Base-by-base conservation (phyloP, 345 rosid species). In the Syzygium aromaticum region DNA sequence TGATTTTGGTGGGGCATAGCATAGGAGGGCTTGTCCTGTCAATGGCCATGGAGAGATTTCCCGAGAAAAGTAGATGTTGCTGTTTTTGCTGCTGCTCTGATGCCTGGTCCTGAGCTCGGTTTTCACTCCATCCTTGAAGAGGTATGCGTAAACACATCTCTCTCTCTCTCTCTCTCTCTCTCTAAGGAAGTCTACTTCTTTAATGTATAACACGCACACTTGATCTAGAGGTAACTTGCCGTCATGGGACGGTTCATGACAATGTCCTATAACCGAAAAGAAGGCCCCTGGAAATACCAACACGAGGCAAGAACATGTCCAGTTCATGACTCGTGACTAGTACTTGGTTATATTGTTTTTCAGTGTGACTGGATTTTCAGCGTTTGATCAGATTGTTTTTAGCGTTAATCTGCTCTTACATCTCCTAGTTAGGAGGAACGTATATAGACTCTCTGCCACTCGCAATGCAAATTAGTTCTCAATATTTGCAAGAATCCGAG, bases 1-100 rank as follows among this genome's bases (percentile, higher is more conserved):
- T 91, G 85, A 78, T 90, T 5, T 14, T 93, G 53, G 94, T 92
- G 5, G 91, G 91, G 4, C 93, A 92, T 54, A 93, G 90, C 61
- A 83, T 57, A 7, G 93, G 92, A 3, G 93, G 93, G 22, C 13
- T 92, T 8, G 30, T 49, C 8, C 23, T 90, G 51, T 88, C 93
- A 52, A 54, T 90, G 6, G 93, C 92, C 19, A 87, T 90, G 89
- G 93, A 92, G 59, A 89, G 78, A 25, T 93, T 88, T 84, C 89
- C 93, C 1, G 54, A 86, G 23, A 91, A 91, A 91, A 52, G 52
- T 92, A 6, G 33, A 80, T 1, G 91, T 78, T 6, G 92, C 86
- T 1, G 89, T 89, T 59, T 92, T 82, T 85, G 84, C 86, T n/a
- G 51, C 90, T 10, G 92, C 92, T 51, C 59, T 54, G 23, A 85